A percentile compares a stretch with the other conserved stretches of the same genome.
phyloP scores from a whole-genome alignment of 129 eudicot species.

The Ambrosia artemisiifolia region DNA sequence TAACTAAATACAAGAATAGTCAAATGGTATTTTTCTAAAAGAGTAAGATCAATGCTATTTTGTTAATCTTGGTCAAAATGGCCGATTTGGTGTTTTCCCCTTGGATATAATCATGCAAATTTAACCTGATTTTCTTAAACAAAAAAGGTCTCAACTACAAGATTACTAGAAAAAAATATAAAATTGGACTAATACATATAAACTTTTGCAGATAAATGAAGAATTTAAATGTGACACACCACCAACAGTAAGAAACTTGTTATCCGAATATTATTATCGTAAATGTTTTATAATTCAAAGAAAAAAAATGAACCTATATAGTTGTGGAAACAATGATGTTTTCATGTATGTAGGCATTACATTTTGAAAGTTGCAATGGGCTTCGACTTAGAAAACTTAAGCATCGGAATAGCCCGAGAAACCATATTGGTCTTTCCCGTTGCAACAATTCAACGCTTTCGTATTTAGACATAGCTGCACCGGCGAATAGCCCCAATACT shows the following conservation, averaged over 20 bases:
- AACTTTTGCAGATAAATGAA: conserved; percentile 10
- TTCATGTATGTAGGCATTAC: conserved; percentile 22
- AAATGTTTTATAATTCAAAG: no score
- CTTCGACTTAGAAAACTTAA: conserved; percentile 19
- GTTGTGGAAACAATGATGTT: background rate
- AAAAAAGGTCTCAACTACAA: no score
- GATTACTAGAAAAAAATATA: no score
- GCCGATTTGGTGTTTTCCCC: no score
- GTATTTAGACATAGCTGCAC: conserved; percentile 26
- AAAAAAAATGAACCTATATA: no score
- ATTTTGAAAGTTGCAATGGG: conserved; percentile 25
- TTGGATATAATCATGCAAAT: no score
- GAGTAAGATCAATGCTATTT: no score
- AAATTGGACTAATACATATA: background rate
- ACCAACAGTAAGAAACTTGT: conserved; percentile 27
- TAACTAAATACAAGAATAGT: no score
- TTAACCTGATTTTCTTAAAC: no score
- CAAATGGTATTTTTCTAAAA: no score
- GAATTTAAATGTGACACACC: conserved; percentile 5
- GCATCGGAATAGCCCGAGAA: conserved; percentile 36
- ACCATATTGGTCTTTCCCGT: conserved; percentile 27
- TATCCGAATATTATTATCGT: background rate
- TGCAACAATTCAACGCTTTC: conserved; percentile 20
- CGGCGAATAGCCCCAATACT: conserved; percentile 35
- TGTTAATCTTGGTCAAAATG: no score